Evolutionary conservation across 2,329 filamentous ascomycete species (phyloP).

Genomic region (Neocatenulostroma microsporum): DNA sequence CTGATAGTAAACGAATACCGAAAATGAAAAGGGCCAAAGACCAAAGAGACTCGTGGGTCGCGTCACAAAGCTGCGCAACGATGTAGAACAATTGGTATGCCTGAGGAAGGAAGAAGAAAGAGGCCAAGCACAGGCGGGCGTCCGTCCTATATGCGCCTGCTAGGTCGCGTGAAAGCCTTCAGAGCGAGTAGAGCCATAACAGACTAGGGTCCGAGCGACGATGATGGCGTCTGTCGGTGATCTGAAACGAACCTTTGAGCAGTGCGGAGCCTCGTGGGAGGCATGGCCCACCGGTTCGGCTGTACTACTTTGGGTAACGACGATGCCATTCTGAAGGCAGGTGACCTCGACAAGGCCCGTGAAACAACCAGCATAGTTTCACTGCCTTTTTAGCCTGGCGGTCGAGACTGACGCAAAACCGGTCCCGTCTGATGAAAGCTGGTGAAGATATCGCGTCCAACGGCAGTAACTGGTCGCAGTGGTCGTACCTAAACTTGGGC

Average conservation of each 20-base stretch:
- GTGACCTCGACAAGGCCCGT: conserved; percentile 1
- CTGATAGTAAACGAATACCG: conserved; percentile 25
- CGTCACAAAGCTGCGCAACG: conserved; percentile 22
- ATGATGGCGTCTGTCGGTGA: conserved; percentile 16
- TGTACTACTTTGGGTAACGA: conserved; percentile 10
- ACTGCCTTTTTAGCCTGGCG: conserved; percentile 6
- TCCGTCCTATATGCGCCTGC: conserved; percentile 21
- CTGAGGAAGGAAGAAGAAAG: conserved; percentile 14
- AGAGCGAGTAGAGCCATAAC: conserved; percentile 15
- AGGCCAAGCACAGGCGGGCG: conserved; percentile 9
- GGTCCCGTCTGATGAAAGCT: conserved; percentile 9
- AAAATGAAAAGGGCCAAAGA: conserved; percentile 28
- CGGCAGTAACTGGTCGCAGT: conserved; percentile 7
- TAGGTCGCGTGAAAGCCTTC: conserved; percentile 8
- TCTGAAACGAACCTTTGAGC: conserved; percentile 24
- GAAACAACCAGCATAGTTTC: conserved; percentile 8
- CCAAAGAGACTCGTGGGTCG: conserved; percentile 34
- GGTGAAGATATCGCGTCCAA: conserved; percentile 5
- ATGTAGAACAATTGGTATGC: conserved; percentile 20
- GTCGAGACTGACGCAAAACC: conserved; percentile 11
- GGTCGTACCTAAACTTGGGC: conserved; percentile 18
- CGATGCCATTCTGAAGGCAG: background rate
- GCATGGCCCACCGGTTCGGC: conserved; percentile 9
- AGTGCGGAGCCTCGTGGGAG: conserved; percentile 7
- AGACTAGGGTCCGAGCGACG: conserved; percentile 11